Percentiles rank a stretch among this genome's conserved stretches.
phyloP scores from a whole-genome alignment of 2,329 filamentous ascomycete genomes.

The Immersiporthe knoxdaviesiana region DNA sequence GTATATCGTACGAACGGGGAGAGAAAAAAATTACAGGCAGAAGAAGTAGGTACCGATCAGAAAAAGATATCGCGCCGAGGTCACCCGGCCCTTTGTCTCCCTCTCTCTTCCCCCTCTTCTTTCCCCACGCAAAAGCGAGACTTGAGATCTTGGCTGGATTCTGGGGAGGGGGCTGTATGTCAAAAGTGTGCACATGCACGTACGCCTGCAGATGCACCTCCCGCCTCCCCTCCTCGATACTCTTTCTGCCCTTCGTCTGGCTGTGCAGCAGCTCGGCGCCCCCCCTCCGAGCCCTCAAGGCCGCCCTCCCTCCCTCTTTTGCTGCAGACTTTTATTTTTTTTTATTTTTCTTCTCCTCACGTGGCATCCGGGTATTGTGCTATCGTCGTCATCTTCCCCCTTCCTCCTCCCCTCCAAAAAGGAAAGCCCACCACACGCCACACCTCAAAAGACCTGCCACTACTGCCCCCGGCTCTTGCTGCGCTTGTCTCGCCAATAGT shows the following conservation, averaged over 20 bases:
- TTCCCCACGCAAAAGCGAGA: neutral
- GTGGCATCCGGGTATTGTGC: neutral
- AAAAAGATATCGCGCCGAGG: neutral
- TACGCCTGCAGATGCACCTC: neutral
- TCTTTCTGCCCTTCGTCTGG: neutral
- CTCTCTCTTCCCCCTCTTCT: neutral
- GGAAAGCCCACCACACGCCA: neutral
- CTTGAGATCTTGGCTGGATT: neutral
- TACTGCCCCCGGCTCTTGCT: constrained; percentile 1
- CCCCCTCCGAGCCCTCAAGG: neutral
- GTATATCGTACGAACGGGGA: neutral
- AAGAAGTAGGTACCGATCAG: neutral
- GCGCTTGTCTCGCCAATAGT: constrained; percentile 12
- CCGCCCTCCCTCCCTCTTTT: neutral
- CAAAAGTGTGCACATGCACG: neutral
- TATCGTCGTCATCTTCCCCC: neutral
- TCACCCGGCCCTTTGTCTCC: neutral
- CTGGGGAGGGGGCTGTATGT: neutral
- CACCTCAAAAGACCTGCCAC: neutral
- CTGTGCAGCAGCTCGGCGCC: neutral
- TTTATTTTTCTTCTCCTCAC: neutral
- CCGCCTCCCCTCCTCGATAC: neutral
- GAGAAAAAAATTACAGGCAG: neutral
- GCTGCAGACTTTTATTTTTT: neutral
- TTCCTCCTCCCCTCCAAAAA: neutral